phyloP scores from a whole-genome alignment of 2,329 filamentous ascomycete species.

The Teratosphaeriaceae sp. region DNA sequence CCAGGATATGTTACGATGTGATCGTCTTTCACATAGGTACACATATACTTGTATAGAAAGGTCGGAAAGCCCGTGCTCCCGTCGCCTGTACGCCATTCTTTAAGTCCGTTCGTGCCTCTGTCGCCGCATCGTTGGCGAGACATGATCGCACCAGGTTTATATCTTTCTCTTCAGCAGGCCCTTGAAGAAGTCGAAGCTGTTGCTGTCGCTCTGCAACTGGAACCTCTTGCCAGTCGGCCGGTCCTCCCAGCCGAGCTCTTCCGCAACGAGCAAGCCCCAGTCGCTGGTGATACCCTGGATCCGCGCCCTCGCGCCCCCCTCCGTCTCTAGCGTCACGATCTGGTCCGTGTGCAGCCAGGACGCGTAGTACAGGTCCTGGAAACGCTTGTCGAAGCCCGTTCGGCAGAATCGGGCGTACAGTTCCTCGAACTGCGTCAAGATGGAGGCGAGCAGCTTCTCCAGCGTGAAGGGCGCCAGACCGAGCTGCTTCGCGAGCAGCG shows the following conservation, averaged over 20 bases:
- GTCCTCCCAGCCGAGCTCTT: conserved; percentile 72
- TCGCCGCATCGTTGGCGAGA: no score
- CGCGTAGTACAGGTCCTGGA: conserved; percentile 72
- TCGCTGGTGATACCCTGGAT: conserved; percentile 87
- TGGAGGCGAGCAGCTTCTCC: conserved; percentile 74
- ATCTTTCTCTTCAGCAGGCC: conserved; percentile 74
- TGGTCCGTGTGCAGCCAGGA: conserved; percentile 74
- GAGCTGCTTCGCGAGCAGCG: conserved; percentile 53
- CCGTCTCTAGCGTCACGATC: conserved; percentile 68
- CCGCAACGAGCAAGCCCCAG: conserved; percentile 78
- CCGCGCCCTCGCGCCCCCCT: conserved; percentile 65
- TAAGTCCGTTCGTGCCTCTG: no score
- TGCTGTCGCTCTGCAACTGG: conserved; percentile 89
- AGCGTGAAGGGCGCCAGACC: conserved; percentile 54
- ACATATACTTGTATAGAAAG: no score
- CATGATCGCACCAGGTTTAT: no score
- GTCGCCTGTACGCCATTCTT: no score
- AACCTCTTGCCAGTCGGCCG: conserved; percentile 69
- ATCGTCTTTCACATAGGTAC: no score
- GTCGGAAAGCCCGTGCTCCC: no score
- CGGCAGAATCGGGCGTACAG: conserved; percentile 70
- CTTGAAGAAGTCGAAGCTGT: conserved; percentile 96
- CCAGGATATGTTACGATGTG: no score
- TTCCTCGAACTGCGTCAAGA: conserved; percentile 70
- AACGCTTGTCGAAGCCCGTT: conserved; percentile 63